Evolutionary conservation across 345 rosid genomes (phyloP).

Genomic region (Eucalyptus sideroxylon): DNA sequence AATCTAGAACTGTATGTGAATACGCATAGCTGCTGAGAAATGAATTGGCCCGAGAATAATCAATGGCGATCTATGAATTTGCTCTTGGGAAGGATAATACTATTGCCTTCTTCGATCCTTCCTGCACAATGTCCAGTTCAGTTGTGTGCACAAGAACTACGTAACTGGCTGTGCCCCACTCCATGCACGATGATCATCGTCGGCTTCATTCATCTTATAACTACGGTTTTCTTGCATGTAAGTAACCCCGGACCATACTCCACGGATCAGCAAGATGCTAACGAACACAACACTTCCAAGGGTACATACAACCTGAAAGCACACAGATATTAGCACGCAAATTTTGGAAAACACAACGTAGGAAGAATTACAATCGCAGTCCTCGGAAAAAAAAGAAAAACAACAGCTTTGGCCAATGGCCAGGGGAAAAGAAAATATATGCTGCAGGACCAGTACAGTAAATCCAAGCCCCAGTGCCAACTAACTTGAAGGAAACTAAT

Average conservation of each 20-base stretch:
- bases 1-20: background rate
- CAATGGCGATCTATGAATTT: background rate
- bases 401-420: background rate
- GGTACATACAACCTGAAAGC: slow-evolving; percentile 52
- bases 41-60: background rate
- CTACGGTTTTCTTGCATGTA: slow-evolving; percentile 41
- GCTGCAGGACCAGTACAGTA: background rate
- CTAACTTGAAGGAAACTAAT: background rate
- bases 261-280: slow-evolving; percentile 58
- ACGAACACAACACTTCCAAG: slow-evolving; percentile 53
- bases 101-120: background rate
- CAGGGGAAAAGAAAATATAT: rapidly evolving
- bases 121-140: background rate
- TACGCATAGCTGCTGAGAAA: background rate
- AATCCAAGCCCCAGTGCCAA: background rate
- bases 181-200: slow-evolving; percentile 31
- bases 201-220: slow-evolving; percentile 3
- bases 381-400: rapidly evolving
- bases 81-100: background rate
- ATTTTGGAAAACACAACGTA: background rate
- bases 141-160: background rate
- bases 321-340: background rate
- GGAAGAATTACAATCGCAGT: background rate
- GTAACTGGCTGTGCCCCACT: slow-evolving; percentile 28
- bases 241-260: slow-evolving; percentile 35